These are phyloP conservation scores for Hordeum pubiflorum DNA, from an alignment of 202 grass and related monocot species.

Conservation along the genomic window DNA sequence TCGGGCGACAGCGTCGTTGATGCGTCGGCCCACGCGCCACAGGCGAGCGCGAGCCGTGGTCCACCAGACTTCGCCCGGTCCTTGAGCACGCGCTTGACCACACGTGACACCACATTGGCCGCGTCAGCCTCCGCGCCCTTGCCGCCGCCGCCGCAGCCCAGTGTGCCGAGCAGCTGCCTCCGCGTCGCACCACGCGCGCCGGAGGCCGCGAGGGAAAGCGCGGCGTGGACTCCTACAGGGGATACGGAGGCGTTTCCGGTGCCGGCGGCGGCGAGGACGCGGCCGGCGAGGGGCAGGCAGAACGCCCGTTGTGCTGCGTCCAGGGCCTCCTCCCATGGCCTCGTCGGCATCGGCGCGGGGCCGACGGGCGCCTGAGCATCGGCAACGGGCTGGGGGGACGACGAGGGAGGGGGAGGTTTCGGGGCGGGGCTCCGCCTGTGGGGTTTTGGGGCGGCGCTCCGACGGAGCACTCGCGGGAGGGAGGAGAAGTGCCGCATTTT, in stretches of 20 bases:
- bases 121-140: constrained; percentile 11
- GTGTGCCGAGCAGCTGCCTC: constrained; percentile 39
- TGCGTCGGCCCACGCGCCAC: constrained; percentile 34
- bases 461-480: constrained; percentile 30
- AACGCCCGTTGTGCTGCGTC: constrained; percentile 33
- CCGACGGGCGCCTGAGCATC: background rate
- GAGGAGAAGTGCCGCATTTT: constrained; percentile 32
- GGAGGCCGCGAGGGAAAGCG: constrained; percentile 34
- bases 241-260: constrained; percentile 37
- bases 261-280: constrained; percentile 19
- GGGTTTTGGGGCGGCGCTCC: background rate
- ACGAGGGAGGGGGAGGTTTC: background rate
- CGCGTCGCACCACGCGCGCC: constrained; percentile 34
- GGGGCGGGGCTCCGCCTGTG: background rate
- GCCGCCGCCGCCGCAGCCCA: constrained; percentile 22
- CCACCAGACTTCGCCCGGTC: constrained; percentile 31
- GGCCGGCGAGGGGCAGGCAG: constrained; percentile 34
- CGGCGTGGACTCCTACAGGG: constrained; percentile 15
- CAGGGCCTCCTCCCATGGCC: constrained; percentile 38
- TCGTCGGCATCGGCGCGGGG: constrained; percentile 27
- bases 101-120: constrained; percentile 27
- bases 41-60: constrained; percentile 12
- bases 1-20: constrained; percentile 4
- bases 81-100: constrained; percentile 51
- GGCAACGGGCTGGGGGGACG: background rate